A percentile compares a stretch with the other conserved stretches of the same genome.
Evolutionary conservation across 2,329 filamentous ascomycete species (phyloP).

Genomic region (Alternaria sp.): DNA sequence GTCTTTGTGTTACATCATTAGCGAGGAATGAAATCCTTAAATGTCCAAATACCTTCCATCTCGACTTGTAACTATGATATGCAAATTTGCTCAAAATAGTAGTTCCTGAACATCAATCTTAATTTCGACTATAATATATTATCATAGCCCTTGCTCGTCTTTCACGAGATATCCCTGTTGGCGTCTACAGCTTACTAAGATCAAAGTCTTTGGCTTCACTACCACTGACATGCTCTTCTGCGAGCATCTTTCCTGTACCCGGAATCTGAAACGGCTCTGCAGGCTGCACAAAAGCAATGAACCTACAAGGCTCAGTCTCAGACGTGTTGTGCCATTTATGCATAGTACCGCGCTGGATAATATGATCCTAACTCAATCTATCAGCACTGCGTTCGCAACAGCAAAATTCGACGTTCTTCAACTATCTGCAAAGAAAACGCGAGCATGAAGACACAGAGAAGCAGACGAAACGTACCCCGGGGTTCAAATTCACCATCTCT

Average conservation of each 20-base stretch:
- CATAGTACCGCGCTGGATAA: conserved; percentile 34
- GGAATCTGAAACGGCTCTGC: conserved; percentile 33
- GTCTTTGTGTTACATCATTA: conserved; percentile 11
- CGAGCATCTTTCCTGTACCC: conserved; percentile 28
- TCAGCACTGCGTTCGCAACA: not conserved
- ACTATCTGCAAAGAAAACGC: not conserved
- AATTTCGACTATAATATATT: not conserved
- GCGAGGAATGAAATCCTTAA: conserved; percentile 16
- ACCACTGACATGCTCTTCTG: conserved; percentile 23
- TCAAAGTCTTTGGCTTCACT: conserved; percentile 15
- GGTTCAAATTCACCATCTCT: conserved; percentile 19
- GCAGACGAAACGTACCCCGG: conserved; percentile 15
- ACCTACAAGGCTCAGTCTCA: conserved; percentile 29
- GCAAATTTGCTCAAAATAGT: not conserved
- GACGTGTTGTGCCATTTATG: conserved; percentile 31
- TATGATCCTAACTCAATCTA: conserved; percentile 15
- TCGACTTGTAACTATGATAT: not conserved
- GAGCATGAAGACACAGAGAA: not conserved
- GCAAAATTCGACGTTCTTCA: not conserved
- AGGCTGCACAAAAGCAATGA: conserved; percentile 32
- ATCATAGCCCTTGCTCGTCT: not conserved
- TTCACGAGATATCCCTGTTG: not conserved
- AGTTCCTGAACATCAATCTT: not conserved
- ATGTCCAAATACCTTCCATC: not conserved
- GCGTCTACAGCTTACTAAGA: conserved; percentile 7